Evolutionary conservation across 345 rosid genomes (phyloP).

Genomic region (Lepidium didymum): DNA sequence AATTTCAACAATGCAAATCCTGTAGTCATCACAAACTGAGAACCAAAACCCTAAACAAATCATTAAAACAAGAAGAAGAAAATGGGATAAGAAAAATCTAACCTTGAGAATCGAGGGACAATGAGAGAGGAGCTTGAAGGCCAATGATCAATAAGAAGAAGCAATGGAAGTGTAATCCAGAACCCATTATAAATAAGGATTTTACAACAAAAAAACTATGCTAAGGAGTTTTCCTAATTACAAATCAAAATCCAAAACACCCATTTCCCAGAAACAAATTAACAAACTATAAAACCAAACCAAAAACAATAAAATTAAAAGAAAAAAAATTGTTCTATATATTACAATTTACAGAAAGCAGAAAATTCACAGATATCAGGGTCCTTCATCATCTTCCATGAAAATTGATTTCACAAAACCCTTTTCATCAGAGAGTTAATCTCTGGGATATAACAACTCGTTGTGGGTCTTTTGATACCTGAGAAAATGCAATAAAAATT

Average conservation of each 20-base stretch:
- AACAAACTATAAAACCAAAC: neutral
- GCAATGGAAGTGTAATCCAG: slow-evolving; percentile 44
- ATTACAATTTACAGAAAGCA: slow-evolving; percentile 14
- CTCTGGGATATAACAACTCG: slow-evolving; percentile 22
- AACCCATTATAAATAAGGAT: slow-evolving; percentile 43
- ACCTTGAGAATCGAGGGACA: slow-evolving; percentile 61
- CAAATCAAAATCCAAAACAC: slow-evolving; percentile 21
- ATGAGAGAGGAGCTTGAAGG: slow-evolving; percentile 41
- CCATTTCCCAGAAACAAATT: slow-evolving; percentile 9
- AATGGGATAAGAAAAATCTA: neutral
- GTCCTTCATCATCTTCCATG: slow-evolving; percentile 50
- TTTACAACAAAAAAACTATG: slow-evolving; percentile 32
- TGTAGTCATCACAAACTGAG: slow-evolving; percentile 31
- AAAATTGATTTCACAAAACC: slow-evolving; percentile 29
- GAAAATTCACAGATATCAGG: slow-evolving; percentile 36
- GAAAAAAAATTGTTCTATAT: neutral
- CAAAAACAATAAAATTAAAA: neutral
- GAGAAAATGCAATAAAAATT: neutral
- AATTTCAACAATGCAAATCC: slow-evolving; percentile 64
- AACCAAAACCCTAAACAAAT: slow-evolving; percentile 6
- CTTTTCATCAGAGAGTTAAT: slow-evolving; percentile 29
- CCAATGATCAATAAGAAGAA: slow-evolving; percentile 40
- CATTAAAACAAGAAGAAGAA: neutral
- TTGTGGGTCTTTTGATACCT: slow-evolving; percentile 22
- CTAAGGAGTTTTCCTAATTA: slow-evolving; percentile 34